Evolutionary conservation across 1,284 basidiomycete species (phyloP).

Genomic region (Irpex rosettiformis): DNA sequence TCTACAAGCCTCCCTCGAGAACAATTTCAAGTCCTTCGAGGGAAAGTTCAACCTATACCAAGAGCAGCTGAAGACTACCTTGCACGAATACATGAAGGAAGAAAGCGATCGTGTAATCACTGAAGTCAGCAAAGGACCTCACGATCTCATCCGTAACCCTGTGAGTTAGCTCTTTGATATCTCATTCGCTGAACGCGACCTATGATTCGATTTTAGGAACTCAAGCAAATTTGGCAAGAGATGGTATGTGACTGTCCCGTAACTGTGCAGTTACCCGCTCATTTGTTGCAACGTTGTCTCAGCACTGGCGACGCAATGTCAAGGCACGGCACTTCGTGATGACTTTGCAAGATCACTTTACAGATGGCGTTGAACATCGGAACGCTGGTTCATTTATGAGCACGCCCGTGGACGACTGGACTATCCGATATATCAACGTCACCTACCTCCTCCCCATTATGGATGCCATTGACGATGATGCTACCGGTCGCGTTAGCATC

Average conservation of each 20-base stretch:
- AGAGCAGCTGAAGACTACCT: slow-evolving; percentile 21
- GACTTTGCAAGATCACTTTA: slow-evolving; percentile 32
- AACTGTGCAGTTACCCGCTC: no score
- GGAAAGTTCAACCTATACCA: slow-evolving; percentile 28
- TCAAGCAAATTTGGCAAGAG: slow-evolving; percentile 9
- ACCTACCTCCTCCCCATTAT: slow-evolving; percentile 39
- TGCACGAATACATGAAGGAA: slow-evolving; percentile 19
- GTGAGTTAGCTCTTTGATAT: slow-evolving; percentile 4
- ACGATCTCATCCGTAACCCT: slow-evolving; percentile 8
- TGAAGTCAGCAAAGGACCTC: slow-evolving; percentile 5
- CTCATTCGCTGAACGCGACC: neutral
- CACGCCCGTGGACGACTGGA: slow-evolving; percentile 33
- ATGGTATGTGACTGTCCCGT: neutral
- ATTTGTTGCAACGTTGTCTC: neutral
- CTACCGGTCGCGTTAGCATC: slow-evolving; percentile 42
- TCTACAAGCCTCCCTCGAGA: slow-evolving; percentile 16
- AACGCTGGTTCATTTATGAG: slow-evolving; percentile 19
- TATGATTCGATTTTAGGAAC: neutral
- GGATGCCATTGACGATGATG: slow-evolving; percentile 49
- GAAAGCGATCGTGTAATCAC: slow-evolving; percentile 25
- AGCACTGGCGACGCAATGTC: slow-evolving; percentile 34
- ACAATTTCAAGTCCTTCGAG: slow-evolving; percentile 24
- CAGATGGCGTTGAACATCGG: slow-evolving; percentile 17
- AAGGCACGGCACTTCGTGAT: slow-evolving; percentile 33
- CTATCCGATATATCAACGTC: slow-evolving; percentile 38